Evolutionary conservation across 805 yeast species (phyloP).

Genomic region (Henningerozyma blattae): DNA sequence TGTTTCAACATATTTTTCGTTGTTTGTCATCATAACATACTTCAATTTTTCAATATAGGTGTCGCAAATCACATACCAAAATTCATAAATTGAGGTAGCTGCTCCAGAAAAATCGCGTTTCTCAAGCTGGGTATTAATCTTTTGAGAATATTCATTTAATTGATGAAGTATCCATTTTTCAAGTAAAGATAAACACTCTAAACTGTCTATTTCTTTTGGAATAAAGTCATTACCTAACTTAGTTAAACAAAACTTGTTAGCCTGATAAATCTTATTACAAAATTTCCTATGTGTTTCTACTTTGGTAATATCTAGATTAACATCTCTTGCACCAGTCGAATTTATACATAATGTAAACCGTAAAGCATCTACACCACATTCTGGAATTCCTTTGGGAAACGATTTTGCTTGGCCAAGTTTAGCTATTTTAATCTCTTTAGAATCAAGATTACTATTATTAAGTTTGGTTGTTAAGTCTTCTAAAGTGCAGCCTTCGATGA

Average conservation of each 20-base stretch:
- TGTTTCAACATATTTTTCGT: conserved; percentile 63
- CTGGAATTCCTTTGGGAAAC: conserved; percentile 95
- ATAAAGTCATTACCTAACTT: conserved; percentile 79
- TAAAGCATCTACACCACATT: conserved; percentile 98
- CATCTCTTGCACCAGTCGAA: conserved; percentile 97
- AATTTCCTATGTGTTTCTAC: conserved; percentile 99
- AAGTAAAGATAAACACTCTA: conserved; percentile 79
- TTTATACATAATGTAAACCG: conserved; percentile 97
- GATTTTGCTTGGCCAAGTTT: conserved; percentile 76
- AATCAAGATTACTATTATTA: conserved; percentile 72
- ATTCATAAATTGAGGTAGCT: conserved; percentile 78
- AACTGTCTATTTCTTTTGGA: conserved; percentile 57
- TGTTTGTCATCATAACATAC: no score
- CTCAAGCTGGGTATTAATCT: conserved; percentile 56
- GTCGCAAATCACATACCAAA: conserved; percentile 95
- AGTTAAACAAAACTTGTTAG: conserved; percentile 91
- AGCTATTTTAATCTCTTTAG: conserved; percentile 79
- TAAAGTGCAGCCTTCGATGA: conserved; percentile 76
- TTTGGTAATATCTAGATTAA: conserved; percentile 88
- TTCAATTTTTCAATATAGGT: conserved; percentile 97
- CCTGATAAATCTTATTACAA: conserved; percentile 98
- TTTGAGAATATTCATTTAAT: conserved; percentile 56
- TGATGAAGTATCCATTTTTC: conserved; percentile 95
- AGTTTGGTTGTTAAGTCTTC: conserved; percentile 71
- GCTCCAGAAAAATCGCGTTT: conserved; percentile 81